These are phyloP conservation scores for Euphorbia pulcherrima DNA, from an alignment of 345 rosid genomes.

Conservation along the genomic window DNA sequence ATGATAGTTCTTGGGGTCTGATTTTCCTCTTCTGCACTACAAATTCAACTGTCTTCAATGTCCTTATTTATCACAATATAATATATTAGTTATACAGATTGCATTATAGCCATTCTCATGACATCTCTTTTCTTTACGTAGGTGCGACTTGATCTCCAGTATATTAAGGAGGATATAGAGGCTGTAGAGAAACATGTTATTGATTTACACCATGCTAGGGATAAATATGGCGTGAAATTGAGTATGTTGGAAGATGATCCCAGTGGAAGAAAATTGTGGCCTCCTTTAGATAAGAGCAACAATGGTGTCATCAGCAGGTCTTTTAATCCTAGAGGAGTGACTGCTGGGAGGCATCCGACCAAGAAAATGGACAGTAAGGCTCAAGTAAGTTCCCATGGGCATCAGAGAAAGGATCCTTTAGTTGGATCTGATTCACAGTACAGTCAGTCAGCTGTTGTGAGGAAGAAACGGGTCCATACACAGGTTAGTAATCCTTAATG, in stretches of 20 bases:
- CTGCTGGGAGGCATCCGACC: conserved; percentile 48
- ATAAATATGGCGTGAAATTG: conserved; percentile 69
- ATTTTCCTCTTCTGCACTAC: conserved; percentile 2
- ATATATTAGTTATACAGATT: conserved; percentile 4
- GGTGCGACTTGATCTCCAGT: conserved; percentile 83
- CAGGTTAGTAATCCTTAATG: conserved; percentile 52
- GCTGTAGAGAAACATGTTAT: conserved; percentile 85
- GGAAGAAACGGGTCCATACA: conserved; percentile 83
- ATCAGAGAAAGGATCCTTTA: conserved; percentile 62
- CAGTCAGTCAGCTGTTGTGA: conserved; percentile 68
- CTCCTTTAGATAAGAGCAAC: conserved; percentile 50
- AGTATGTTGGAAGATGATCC: conserved; percentile 84
- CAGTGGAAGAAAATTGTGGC: conserved; percentile 55
- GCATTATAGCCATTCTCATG: not conserved
- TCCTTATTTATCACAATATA: not conserved
- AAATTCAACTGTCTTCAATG: not conserved
- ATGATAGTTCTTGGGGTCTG: not conserved
- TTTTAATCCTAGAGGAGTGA: conserved; percentile 47
- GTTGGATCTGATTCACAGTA: conserved; percentile 71
- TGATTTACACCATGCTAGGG: conserved; percentile 75
- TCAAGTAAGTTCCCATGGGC: conserved; percentile 62
- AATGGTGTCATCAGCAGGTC: conserved; percentile 51
- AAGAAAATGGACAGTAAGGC: conserved; percentile 65
- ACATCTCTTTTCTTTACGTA: conserved; percentile 29
- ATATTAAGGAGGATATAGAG: conserved; percentile 81